Conservation (phyloP, 495 filamentous ascomycete genomes). For the Xylaria longipes region DNA sequence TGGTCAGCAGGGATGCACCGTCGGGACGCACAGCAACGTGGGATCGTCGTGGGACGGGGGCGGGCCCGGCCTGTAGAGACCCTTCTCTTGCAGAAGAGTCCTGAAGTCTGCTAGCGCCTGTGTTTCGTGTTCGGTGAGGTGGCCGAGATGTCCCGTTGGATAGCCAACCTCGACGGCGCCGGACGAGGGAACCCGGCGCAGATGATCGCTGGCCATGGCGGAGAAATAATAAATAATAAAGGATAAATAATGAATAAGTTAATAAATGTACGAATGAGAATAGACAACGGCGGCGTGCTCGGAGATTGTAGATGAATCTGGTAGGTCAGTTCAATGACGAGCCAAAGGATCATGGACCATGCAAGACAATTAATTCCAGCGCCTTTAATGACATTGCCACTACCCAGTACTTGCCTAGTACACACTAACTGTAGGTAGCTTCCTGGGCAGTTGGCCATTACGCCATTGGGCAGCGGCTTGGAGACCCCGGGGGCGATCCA, state of each 20-base stretch:
- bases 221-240: not conserved
- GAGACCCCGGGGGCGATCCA: not conserved
- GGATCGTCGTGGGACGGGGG: conserved; percentile 77
- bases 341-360: not conserved
- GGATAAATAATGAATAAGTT: not conserved
- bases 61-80: conserved; percentile 65
- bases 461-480: not conserved
- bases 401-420: too few species aligned
- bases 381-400: conserved; percentile 2
- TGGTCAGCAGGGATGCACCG: conserved; percentile 16
- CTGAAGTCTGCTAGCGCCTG: conserved; percentile 72
- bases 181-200: conserved; percentile 40
- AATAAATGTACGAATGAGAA: not conserved
- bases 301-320: not conserved
- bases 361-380: not conserved
- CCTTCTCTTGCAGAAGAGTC: conserved; percentile 64
- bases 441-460: not conserved
- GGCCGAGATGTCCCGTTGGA: conserved; percentile 72
- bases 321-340: not conserved
- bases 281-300: not conserved
- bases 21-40: conserved; percentile 71
- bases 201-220: conserved; percentile 16
- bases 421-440: not conserved
- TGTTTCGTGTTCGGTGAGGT: conserved; percentile 73
- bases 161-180: conserved; percentile 57